phyloP scores from a whole-genome alignment of 148 eudicot genomes.

The Camellia sinensis region DNA sequence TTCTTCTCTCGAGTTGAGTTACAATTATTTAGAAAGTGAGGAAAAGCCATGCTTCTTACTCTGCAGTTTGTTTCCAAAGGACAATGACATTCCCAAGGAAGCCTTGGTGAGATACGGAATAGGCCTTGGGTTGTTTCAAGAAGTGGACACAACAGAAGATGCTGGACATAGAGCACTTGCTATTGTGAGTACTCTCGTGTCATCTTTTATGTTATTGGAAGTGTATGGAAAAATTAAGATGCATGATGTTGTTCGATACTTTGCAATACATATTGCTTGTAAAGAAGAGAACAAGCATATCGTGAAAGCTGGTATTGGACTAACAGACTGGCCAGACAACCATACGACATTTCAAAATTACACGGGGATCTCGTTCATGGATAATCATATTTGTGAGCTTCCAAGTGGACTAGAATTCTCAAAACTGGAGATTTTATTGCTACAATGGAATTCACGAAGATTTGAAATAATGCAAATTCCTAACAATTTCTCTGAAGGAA shows the following conservation, averaged over 20 bases:
- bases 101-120: no score
- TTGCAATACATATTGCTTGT: no score
- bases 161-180: not conserved
- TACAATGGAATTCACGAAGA: not conserved
- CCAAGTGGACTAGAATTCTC: not conserved
- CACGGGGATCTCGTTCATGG: no score
- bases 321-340: not conserved
- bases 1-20: not conserved
- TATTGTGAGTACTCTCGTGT: not conserved
- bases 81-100: not conserved
- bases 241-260: no score
- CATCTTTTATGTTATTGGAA: not conserved
- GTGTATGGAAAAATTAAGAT: not conserved
- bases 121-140: not conserved
- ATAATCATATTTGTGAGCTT: not conserved
- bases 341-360: not conserved
- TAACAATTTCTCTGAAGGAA: not conserved
- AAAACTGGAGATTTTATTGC: not conserved
- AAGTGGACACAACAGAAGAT: not conserved
- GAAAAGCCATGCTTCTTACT: conserved; percentile 1
- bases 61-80: not conserved
- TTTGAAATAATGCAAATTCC: not conserved
- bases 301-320: not conserved
- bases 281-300: no score
- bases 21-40: not conserved